A percentile compares a stretch with the other conserved stretches of the same genome.
Conservation (phyloP, 257 asterid species). For the Penstemon barbatus region DNA sequence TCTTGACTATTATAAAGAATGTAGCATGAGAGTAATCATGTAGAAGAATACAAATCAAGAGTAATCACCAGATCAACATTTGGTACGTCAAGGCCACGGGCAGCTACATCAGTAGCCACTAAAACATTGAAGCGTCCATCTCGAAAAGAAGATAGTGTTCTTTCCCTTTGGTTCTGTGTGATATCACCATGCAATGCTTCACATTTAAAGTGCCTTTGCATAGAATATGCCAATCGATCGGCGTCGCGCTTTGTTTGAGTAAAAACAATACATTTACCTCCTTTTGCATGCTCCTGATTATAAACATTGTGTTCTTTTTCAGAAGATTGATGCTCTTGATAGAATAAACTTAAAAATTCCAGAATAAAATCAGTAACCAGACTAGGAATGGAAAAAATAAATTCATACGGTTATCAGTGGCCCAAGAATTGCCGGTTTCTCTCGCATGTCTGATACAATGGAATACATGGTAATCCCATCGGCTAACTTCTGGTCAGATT, state of each 20-base stretch:
- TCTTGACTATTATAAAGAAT: background rate
- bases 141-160: slow-evolving; percentile 81
- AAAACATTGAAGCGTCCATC: slow-evolving; percentile 70
- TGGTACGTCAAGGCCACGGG: slow-evolving; percentile 99
- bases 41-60: slow-evolving; percentile 14
- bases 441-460: slow-evolving; percentile 57
- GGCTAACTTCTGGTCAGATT: slow-evolving; percentile 84
- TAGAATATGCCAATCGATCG: slow-evolving; percentile 69
- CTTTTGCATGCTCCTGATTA: slow-evolving; percentile 85
- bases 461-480: slow-evolving; percentile 83
- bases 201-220: slow-evolving; percentile 67
- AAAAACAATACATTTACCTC: slow-evolving; percentile 92
- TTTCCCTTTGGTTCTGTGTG: slow-evolving; percentile 84
- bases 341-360: background rate
- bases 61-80: slow-evolving; percentile 86
- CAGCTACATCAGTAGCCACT: slow-evolving; percentile 98
- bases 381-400: background rate
- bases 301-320: background rate
- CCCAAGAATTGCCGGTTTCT: slow-evolving; percentile 78
- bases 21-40: slow-evolving; percentile 9
- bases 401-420: slow-evolving; percentile 69
- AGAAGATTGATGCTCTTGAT: background rate
- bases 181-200: slow-evolving; percentile 97
- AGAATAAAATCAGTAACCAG: slow-evolving; percentile 5
- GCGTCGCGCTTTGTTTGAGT: slow-evolving; percentile 99